Evolutionary conservation across 306 rosid species (phyloP), one percentile per base, ranked within the genome.

Genomic region (Betula pendula): DNA sequence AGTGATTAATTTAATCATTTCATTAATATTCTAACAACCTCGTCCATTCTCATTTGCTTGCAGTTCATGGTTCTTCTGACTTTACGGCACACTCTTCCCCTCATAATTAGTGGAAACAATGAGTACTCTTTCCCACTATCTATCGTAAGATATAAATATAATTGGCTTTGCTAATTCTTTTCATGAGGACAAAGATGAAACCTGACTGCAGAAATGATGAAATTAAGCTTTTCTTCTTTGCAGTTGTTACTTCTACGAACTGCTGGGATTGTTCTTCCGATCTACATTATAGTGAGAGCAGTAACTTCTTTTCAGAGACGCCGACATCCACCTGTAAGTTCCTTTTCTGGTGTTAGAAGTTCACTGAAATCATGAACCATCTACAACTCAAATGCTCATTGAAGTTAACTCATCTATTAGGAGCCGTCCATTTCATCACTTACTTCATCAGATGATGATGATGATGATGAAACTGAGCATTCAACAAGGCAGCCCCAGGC

Each of bases 1-100:
- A 35, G 33, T 1, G 1, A 2, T 29, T 1, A 35, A 35, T 35
- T 35, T 35, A 35, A 35, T 35, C 31, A 69, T n/a, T 67, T 22
- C 8, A 8, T 47, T 15, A 12, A 17, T 65, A 12, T 40, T 31
- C 3, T 63, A 31, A 29, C 68, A 56, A 45, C 72, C 19, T 62
- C 62, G 48, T 62, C 73, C 45, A 60, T 49, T 63, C 76, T 77
- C 22, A 24, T 35, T 35, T 77, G 51, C 63, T 63, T 85, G 85
- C 84, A 96, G 99, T 88, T 91, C 88, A 92, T 91, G 97, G 80
- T 88, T 82, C 87, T 91, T 47, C 81, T 96, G 81, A 80, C 92
- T 78, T 74, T 96, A 68, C 84, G 97, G 84, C 97, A 96, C 50
- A 76, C 89, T 22, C 94, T 96, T 82, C 98, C 99, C 74, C 79